Evolutionary conservation across 139 green algal species (phyloP), one percentile per base, ranked within the genome.

Genomic region (Auxenochlorella protothecoides): DNA sequence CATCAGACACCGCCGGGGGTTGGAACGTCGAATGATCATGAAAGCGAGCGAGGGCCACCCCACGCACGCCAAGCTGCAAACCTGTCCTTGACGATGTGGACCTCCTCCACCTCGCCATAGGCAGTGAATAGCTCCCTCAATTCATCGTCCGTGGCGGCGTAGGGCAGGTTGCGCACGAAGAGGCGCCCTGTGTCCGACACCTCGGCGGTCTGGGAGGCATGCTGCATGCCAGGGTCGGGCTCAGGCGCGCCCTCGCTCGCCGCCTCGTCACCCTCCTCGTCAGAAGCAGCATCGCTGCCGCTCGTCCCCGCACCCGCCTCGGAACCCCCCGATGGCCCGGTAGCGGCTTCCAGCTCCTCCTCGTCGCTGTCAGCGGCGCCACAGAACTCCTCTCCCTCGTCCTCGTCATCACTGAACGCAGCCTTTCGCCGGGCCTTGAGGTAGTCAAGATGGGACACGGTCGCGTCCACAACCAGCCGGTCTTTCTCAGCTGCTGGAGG

Each of bases 111-210:
- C 11, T 91, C 78, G 2, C 95, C 95, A 74, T 86, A 85, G 10
- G 52, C 16, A n/a, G 79, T 78, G 74, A 98, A 93, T 55, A 91
- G 67, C 63, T 85, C 82, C 5, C 65, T 61, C 57, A 99, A 75
- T 62, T 99, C 93, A 3, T 85, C 83, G 67, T 98, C 93, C 1
- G 82, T 93, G 59, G 90, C 85, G 7, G 73, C 79, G 81, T 93
- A 98, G 0, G 91, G 80, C 70, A 99, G 86, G 80, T 99, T 99
- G 55, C 94, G 81, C 55, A 98, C 76, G 79, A 98, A 98, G 62
- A 99, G 81, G 11, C 94, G 84, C 0, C 89, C 88, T 4, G 91
- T 94, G 14, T 90, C 79, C 10, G 27, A 44, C 27, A 44, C 27
- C 27, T 44, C 27, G 27, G 27, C 27, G 27, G 27, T 44, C 27